Evolutionary conservation across 83 land plant genomes (phyloP), one percentile per base, ranked within the genome.

Genomic region (Thuja plicata): DNA sequence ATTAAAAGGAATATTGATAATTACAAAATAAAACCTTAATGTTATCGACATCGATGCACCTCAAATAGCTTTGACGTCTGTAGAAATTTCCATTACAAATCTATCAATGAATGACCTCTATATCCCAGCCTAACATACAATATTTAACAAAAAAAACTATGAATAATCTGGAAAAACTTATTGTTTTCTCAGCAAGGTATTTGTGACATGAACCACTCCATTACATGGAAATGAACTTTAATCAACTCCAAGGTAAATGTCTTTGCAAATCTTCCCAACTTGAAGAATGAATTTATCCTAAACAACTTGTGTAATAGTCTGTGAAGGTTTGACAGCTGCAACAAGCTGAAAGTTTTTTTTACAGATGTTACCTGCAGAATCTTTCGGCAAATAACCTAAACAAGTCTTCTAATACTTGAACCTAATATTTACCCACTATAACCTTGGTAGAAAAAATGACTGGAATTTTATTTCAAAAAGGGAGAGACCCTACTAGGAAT

Each of bases 201-300:
- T 89, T 96, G 54, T 19, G 89, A 74, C 12, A 94, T 96, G 91
- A 96, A 96, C 95, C 96, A 96, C 86, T 91, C 54, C 92, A 94
- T 95, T 86, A 96, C 94, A 81, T 92, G 94, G 45, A 96, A 78
- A 3, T 96, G 97, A 35, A 95, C 95, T 83, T 94, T 96, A 90
- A 96, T 93, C 55, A 96, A 62, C 86, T 89, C 93, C 88, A 96
- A 85, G 13, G 97, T 96, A 40, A 96, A 12, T 92, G n/a, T n/a
- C n/a, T n/a, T n/a, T n/a, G n/a, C n/a, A n/a, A n/a, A n/a, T n/a
- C n/a, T n/a, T n/a, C n/a, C n/a, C n/a, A n/a, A n/a, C n/a, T n/a
- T n/a, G n/a, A n/a, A n/a, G n/a, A n/a, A n/a, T n/a, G n/a, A n/a
- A n/a, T n/a, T n/a, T n/a, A n/a, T n/a, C n/a, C n/a, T n/a, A n/a